A percentile compares a stretch with the other conserved stretches of the same genome.
Evolutionary conservation across 2,329 filamentous ascomycete species (phyloP).

Genomic region (Aspergillus alliaceus): DNA sequence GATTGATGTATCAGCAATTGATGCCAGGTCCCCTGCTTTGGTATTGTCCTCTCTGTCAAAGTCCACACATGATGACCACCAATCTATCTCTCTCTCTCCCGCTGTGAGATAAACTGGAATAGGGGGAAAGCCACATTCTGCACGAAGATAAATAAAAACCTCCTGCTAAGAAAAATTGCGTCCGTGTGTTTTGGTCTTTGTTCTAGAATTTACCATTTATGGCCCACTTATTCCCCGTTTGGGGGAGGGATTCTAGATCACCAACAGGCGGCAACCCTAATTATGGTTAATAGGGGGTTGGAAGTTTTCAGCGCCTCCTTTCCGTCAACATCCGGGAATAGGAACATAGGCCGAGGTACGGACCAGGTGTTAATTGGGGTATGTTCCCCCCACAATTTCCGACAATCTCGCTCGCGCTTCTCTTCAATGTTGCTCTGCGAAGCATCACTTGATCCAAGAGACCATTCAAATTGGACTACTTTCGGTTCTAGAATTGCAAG

Average conservation of each 20-base stretch:
- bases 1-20: neutral
- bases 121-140: neutral
- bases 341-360: neutral
- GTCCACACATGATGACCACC: neutral
- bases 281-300: neutral
- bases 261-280: neutral
- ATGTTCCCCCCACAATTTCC: neutral
- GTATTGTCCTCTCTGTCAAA: neutral
- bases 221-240: conserved; percentile 3
- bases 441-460: too few species aligned
- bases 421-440: too few species aligned
- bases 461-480: too few species aligned
- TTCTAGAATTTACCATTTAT: conserved; percentile 7
- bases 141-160: neutral
- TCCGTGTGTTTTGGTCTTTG: neutral
- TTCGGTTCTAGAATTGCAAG: too few species aligned
- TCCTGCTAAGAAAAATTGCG: neutral
- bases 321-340: neutral
- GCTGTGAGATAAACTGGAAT: neutral
- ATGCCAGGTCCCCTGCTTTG: neutral
- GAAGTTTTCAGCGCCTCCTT: neutral
- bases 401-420: too few species aligned
- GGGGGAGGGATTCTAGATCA: neutral
- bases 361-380: neutral
- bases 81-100: neutral